phyloP scores from a whole-genome alignment of 768 basidiomycete genomes.

The Leccinum ochraceum region DNA sequence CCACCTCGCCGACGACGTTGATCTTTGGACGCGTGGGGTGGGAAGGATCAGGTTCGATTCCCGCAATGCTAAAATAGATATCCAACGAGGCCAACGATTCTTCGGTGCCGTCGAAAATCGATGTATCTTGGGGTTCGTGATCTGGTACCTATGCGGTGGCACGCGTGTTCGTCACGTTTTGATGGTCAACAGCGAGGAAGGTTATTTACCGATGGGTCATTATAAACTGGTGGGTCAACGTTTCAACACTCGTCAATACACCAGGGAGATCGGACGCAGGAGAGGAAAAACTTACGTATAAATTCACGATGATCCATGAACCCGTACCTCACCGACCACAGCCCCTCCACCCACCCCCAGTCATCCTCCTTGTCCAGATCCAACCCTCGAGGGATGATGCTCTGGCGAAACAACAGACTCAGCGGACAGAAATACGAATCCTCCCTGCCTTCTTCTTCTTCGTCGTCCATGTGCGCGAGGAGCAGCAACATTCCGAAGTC shows the following conservation, averaged over 20 bases:
- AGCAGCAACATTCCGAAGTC: conserved; percentile 52
- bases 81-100: conserved; percentile 55
- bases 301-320: conserved; percentile 71
- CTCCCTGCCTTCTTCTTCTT: conserved; percentile 30
- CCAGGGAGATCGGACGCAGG: not conserved
- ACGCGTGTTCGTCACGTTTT: conserved; percentile 1
- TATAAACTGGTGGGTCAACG: conserved; percentile 43
- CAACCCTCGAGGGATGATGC: conserved; percentile 41
- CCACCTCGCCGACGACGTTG: conserved; percentile 53
- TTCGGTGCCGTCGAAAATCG: conserved; percentile 50
- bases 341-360: conserved; percentile 48
- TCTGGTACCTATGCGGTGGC: conserved; percentile 27
- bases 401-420: conserved; percentile 56
- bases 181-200: not conserved
- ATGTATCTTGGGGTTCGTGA: conserved; percentile 38
- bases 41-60: conserved; percentile 43
- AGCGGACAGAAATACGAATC: conserved; percentile 39
- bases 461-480: conserved; percentile 37
- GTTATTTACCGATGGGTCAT: conserved; percentile 38
- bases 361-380: conserved; percentile 34
- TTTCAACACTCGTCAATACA: conserved; percentile 6
- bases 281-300: conserved; percentile 45
- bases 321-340: conserved; percentile 65
- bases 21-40: conserved; percentile 56
- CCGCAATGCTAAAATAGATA: conserved; percentile 46